Evolutionary conservation across 768 basidiomycete genomes (phyloP), one percentile per base, ranked within the genome.

Genomic region (Auriscalpium microsporum): DNA sequence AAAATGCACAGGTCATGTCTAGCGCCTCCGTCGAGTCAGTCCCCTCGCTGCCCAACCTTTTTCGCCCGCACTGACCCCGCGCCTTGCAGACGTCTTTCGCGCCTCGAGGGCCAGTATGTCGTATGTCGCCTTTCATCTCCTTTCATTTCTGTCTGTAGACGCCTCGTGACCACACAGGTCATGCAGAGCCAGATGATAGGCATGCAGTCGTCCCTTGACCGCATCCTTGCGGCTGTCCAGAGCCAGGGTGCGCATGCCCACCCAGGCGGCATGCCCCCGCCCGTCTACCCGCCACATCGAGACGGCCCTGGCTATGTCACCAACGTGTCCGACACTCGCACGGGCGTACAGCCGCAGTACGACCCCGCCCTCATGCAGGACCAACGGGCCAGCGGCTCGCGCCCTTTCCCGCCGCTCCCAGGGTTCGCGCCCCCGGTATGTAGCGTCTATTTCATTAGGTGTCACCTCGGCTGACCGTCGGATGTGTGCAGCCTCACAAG

Each of bases 161-260:
- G 49, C 21, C 49, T 57, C 55, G 50, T 19, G 44, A 37, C 16
- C 17, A 44, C 48, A 48, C 52, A 90, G 89, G 86, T 90, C 62
- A 88, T 93, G 82, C 89, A 93, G 68, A 90, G 88, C 71, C 90
- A 92, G 68, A 91, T 93, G 87, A 92, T 93, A 63, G 90, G 90
- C 63, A 89, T 93, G 86, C 91, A 93, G 70, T 87, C 89, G 6
- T 87, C 90, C 23, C 69, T 93, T 59, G 90, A 93, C 70, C 80
- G 90, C 51, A 93, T 93, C 65, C 72, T 93, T 53, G 73, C 78
- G 46, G 84, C 80, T 2, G 75, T 92, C 55, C 86, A 80, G 63
- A 64, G 51, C 45, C 75, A 72, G 61, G 28, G 28, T 7, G 63
- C 62, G 45, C 75, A 72, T 52, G 59, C 66, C 45, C 65, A 52